Evolutionary conservation across 371 early-diverging fungal species (phyloP).

Genomic region (Batkoa obscura): DNA sequence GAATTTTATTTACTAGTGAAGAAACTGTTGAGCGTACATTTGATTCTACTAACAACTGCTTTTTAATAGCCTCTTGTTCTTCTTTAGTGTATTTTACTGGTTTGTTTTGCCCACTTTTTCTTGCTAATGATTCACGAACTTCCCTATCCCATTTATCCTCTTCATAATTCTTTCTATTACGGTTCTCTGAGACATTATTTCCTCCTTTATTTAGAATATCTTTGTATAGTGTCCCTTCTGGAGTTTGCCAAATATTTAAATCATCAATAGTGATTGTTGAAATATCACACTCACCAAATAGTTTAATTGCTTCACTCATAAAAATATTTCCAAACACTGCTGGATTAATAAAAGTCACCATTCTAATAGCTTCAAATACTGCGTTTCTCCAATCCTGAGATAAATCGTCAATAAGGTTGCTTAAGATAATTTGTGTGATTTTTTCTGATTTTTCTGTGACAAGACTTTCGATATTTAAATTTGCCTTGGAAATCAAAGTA

Average conservation of each 20-base stretch:
- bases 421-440: neutral
- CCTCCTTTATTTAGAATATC: slow-evolving; percentile 30
- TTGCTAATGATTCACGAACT: slow-evolving; percentile 53
- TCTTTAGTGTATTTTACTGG: slow-evolving; percentile 50
- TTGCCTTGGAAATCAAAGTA: neutral
- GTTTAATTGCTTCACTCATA: slow-evolving; percentile 16
- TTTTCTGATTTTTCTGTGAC: neutral
- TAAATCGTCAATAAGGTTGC: neutral
- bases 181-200: slow-evolving; percentile 24
- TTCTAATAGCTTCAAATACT: slow-evolving; percentile 28
- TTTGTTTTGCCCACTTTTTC: slow-evolving; percentile 27
- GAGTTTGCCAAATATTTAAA: slow-evolving; percentile 41
- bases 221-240: slow-evolving; percentile 39
- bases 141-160: slow-evolving; percentile 76
- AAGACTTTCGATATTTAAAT: neutral
- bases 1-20: neutral
- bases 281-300: slow-evolving; percentile 13
- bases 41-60: slow-evolving; percentile 55
- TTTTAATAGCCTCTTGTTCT: slow-evolving; percentile 54
- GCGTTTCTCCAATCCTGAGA: slow-evolving; percentile 11
- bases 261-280: slow-evolving; percentile 28
- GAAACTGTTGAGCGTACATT: slow-evolving; percentile 47
- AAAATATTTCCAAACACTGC: slow-evolving; percentile 21
- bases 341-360: slow-evolving; percentile 32
- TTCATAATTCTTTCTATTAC: slow-evolving; percentile 29